Base-by-base conservation (phyloP, 192 early-diverging fungal species). In the Coemansia umbellata region DNA sequence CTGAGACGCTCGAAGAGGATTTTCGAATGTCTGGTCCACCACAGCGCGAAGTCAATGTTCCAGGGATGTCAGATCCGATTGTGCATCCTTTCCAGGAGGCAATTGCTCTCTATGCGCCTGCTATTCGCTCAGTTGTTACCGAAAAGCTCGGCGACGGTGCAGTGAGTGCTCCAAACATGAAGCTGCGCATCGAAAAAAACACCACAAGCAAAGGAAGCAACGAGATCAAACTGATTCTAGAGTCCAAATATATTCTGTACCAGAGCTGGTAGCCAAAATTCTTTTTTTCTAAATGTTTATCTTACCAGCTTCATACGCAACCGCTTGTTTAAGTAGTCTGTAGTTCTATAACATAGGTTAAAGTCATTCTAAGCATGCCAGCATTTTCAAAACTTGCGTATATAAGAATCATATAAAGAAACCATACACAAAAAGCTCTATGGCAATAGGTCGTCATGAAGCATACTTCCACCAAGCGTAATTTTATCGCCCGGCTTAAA, bases 401-500 rank as follows among this genome's bases (percentile, higher is more conserved):
- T n/a, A n/a, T n/a, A n/a, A n/a, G n/a, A n/a, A n/a, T n/a, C n/a
- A n/a, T n/a, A n/a, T n/a, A n/a, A n/a, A n/a, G n/a, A n/a, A n/a
- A n/a, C n/a, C n/a, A n/a, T n/a, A n/a, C n/a, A n/a, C n/a, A n/a
- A n/a, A n/a, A n/a, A n/a, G n/a, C n/a, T 17, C 19, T 65, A 77
- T 2, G 63, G 67, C 57, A 70, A 70, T 35, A 77, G 70, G 59
- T 77, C 74, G 22, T 77, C 74, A 37, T 58, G 58, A 8, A 77
- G 63, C 67, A 77, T 65, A 60, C 68, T 77, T 21, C 94, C 94
- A 22, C 83, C 87, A 18, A 98, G 78, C 9, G 81, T 78, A 42
- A 98, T 86, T 67, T 94, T 91, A 60, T 98, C 91, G 26, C 96
- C 96, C 2, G 91, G 90, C 60, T 91, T 83, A 78, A 98, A 98